Evolutionary conservation across 2,329 filamentous ascomycete genomes (phyloP).

Genomic region (Ophiosphaerella herpotricha): DNA sequence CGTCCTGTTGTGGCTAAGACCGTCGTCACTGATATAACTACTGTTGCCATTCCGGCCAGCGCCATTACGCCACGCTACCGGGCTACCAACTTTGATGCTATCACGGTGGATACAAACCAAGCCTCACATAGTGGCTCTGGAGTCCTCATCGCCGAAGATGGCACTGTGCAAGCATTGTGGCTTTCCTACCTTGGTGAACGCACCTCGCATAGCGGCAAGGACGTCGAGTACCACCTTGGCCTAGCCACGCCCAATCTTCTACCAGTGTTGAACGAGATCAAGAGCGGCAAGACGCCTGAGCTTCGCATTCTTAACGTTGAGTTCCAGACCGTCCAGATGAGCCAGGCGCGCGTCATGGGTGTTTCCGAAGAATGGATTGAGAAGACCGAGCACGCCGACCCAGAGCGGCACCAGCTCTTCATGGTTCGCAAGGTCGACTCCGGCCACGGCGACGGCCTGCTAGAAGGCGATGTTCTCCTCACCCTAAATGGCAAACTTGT

Average conservation of each 20-base stretch:
- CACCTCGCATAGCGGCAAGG: constrained; percentile 75
- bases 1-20: constrained; percentile 93
- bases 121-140: constrained; percentile 92
- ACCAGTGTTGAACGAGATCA: constrained; percentile 86
- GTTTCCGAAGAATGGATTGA: constrained; percentile 95
- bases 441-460: constrained; percentile 65
- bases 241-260: constrained; percentile 86
- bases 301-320: constrained; percentile 92
- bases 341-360: constrained; percentile 94
- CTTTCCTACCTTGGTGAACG: constrained; percentile 95
- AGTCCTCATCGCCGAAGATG: constrained; percentile 86
- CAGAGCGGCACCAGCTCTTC: constrained; percentile 92
- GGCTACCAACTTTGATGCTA: constrained; percentile 93
- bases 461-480: constrained; percentile 91
- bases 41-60: constrained; percentile 94
- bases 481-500: constrained; percentile 91
- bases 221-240: constrained; percentile 95
- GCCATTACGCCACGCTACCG: constrained; percentile 89
- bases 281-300: constrained; percentile 76
- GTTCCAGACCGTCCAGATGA: constrained; percentile 94
- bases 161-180: constrained; percentile 94
- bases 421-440: constrained; percentile 92
- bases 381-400: constrained; percentile 85
- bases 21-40: constrained; percentile 94
- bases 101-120: constrained; percentile 92